Evolutionary conservation across 73 alveolate species (phyloP), one percentile per base, ranked within the genome.

Genomic region (Durusdinium trenchii): DNA sequence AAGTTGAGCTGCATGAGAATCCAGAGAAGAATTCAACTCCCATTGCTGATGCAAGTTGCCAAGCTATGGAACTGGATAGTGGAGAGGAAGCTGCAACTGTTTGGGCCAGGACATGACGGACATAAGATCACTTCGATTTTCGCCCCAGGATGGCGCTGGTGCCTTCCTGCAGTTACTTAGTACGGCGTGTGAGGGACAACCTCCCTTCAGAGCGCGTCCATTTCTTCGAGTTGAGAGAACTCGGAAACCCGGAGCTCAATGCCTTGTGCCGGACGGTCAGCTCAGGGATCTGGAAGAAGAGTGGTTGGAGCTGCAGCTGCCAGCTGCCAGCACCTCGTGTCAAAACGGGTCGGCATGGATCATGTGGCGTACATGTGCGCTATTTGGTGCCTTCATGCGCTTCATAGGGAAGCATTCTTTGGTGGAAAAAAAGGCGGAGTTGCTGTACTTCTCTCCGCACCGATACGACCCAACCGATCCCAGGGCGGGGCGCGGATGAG

Each of bases 381-480:
- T 38, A 40, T 4, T 36, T 69, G 18, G 54, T 61, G 28, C 52
- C 26, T 43, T 43, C 48, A 73, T 12, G 45, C 32, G 9, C 0
- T 35, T 12, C 32, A 0, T 32, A 5, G 28, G 85, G 96, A 89
- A 40, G 96, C 96, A 50, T 89, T 89, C 46, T 89, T 89, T 30
- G 96, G 96, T 9, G 86, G 86, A 7, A 67, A 84, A 16, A n/a
- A n/a, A n/a, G n/a, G 43, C 96, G 3, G 96, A 89, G 96, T 75
- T 89, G 51, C 36, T 89, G 50, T 89, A 89, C 86, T 89, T 45
- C 86, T 89, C 96, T 14, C 96, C 96, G 26, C 85, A 89, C 23
- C 69, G 69, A 12, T 23, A 57, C 69, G 69, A 23, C 69, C 69
- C 26, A 67, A 89, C 28, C 54, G 81, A 86, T 86, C 95, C 95